Evolutionary conservation across 2,329 filamentous ascomycete genomes (phyloP).

Genomic region (Trichophyton rubrum): DNA sequence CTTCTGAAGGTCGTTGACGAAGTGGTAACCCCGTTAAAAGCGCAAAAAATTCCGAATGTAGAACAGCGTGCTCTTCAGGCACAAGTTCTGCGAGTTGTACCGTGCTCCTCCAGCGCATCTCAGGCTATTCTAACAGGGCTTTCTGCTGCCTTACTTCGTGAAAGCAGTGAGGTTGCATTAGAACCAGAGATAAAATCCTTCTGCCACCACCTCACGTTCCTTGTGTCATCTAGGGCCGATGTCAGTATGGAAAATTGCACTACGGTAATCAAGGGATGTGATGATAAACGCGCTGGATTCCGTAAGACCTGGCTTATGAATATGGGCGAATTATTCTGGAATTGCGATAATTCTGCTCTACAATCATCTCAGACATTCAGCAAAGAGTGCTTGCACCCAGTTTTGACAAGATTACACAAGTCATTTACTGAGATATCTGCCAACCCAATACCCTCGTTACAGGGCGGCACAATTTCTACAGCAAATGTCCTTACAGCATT

Average conservation of each 20-base stretch:
- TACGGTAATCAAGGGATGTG: conserved; percentile 64
- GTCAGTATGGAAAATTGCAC: conserved; percentile 57
- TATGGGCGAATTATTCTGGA: conserved; percentile 57
- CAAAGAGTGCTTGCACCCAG: conserved; percentile 37
- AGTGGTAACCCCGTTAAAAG: conserved; percentile 64
- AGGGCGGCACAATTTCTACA: conserved; percentile 68
- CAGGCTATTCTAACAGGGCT: conserved; percentile 55
- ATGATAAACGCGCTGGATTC: conserved; percentile 69
- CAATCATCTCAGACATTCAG: conserved; percentile 34
- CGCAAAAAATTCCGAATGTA: conserved; percentile 67
- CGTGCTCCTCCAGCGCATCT: conserved; percentile 49
- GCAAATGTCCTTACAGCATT: conserved; percentile 64
- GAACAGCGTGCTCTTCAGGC: conserved; percentile 77
- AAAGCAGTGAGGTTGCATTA: conserved; percentile 76
- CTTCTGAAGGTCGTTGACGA: conserved; percentile 64
- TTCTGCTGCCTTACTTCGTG: conserved; percentile 59
- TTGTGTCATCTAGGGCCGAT: conserved; percentile 48
- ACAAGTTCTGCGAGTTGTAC: conserved; percentile 60
- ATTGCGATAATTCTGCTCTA: conserved; percentile 37
- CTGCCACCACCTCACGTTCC: conserved; percentile 49
- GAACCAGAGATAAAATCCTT: conserved; percentile 63
- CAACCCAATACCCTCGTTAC: conserved; percentile 66
- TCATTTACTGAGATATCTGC: conserved; percentile 64
- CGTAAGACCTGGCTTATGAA: conserved; percentile 71
- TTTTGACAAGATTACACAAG: conserved; percentile 42